phyloP scores from a whole-genome alignment of 2,329 filamentous ascomycete genomes.

The Mycocentrospora acerina region DNA sequence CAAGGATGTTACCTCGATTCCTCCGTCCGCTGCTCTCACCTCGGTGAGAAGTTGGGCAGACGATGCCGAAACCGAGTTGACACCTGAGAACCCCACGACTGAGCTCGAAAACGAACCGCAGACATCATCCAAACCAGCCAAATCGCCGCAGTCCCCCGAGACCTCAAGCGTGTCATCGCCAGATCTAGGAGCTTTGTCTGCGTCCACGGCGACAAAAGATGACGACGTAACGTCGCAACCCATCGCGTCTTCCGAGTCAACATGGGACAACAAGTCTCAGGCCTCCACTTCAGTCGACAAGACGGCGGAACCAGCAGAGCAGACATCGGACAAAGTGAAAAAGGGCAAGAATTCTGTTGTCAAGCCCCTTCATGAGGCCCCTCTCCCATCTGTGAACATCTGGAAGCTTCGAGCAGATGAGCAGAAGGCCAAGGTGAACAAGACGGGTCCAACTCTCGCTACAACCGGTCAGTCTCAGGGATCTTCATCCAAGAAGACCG shows the following conservation, averaged over 20 bases:
- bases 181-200: slow-evolving; percentile 56
- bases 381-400: slow-evolving; percentile 79
- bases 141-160: slow-evolving; percentile 15
- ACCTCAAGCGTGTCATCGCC: slow-evolving; percentile 50
- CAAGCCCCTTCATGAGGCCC: slow-evolving; percentile 73
- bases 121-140: slow-evolving; percentile 19
- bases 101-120: slow-evolving; percentile 23
- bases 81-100: slow-evolving; percentile 27
- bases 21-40: slow-evolving; percentile 26
- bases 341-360: slow-evolving; percentile 45
- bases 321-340: slow-evolving; percentile 58
- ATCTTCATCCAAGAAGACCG: slow-evolving; percentile 27
- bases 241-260: slow-evolving; percentile 65
- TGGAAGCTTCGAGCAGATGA: slow-evolving; percentile 81
- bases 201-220: slow-evolving; percentile 57
- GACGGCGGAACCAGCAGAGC: slow-evolving; percentile 51
- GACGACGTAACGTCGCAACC: slow-evolving; percentile 63
- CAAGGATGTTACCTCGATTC: slow-evolving; percentile 37
- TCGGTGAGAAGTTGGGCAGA: slow-evolving; percentile 49
- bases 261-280: slow-evolving; percentile 67
- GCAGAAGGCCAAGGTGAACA: slow-evolving; percentile 55
- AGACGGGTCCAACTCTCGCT: slow-evolving; percentile 43
- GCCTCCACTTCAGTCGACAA: slow-evolving; percentile 67
- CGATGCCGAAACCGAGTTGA: slow-evolving; percentile 47
- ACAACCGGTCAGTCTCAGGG: slow-evolving; percentile 22